Conservation (phyloP, 805 yeast genomes). For the Starmerella tilneyi region DNA sequence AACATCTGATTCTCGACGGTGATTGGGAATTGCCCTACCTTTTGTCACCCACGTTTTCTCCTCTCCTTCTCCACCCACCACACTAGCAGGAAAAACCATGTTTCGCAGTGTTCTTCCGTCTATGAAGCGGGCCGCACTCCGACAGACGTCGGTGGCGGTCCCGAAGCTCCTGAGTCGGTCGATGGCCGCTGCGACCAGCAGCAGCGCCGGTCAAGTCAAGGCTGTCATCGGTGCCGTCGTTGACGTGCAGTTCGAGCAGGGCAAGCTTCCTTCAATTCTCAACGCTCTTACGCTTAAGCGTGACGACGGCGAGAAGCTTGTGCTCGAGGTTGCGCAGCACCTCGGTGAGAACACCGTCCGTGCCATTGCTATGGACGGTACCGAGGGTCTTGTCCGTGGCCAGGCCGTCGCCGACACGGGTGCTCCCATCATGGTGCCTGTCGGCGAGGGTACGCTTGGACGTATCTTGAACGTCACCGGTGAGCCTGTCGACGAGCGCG, state of each 20-base stretch:
- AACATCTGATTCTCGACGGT: slow-evolving; percentile 13
- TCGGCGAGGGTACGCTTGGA: slow-evolving; percentile 98
- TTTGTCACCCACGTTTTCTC: slow-evolving; percentile 14
- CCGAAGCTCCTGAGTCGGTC: slow-evolving; percentile 23
- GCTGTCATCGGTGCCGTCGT: slow-evolving; percentile 30
- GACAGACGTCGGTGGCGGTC: slow-evolving; percentile 21
- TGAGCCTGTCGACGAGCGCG: slow-evolving; percentile 99
- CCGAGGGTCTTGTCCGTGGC: slow-evolving; percentile 99
- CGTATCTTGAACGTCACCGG: slow-evolving; percentile 96
- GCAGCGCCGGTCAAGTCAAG: slow-evolving; percentile 23
- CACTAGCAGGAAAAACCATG: slow-evolving; percentile 20
- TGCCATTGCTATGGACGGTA: slow-evolving; percentile 99
- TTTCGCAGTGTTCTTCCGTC: slow-evolving; percentile 28
- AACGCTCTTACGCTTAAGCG: slow-evolving; percentile 88
- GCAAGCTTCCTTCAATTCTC: slow-evolving; percentile 91
- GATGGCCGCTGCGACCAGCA: slow-evolving; percentile 24
- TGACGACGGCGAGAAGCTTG: slow-evolving; percentile 57
- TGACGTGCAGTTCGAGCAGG: slow-evolving; percentile 94
- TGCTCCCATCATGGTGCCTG: slow-evolving; percentile 97
- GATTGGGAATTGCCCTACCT: slow-evolving; percentile 17
- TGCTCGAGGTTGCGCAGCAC: slow-evolving; percentile 98
- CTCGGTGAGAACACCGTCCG: slow-evolving; percentile 99
- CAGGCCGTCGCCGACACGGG: slow-evolving; percentile 86
- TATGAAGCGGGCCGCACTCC: slow-evolving; percentile 28
- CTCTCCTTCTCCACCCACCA: slow-evolving; percentile 8